Base-by-base conservation (phyloP, 129 eudicot genomes). In the Silybum marianum region DNA sequence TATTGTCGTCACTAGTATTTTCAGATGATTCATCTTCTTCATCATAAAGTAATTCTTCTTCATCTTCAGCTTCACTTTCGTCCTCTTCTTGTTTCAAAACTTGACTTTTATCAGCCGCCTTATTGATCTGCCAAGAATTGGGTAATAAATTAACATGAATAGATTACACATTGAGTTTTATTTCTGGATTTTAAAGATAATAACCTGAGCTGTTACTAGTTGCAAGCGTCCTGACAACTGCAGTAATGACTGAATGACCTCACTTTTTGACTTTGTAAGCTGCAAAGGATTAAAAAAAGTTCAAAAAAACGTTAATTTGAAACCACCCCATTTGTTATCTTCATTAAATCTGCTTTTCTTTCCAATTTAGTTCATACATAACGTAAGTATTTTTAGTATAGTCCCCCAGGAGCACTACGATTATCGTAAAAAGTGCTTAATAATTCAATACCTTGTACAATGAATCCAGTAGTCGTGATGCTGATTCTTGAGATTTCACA, bases 161-260 rank as follows among this genome's bases (percentile, higher is more conserved):
- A 48, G 13, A 72, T 44, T 26, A 63, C 7, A 23, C 44, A 16
- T 10, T 10, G 65, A 63, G 11, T 28, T 46, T 19, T 14, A 71
- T 44, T 6, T 71, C 48, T 36, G 39, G 19, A 42, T 14, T 16
- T 24, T 30, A 85, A 48, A 62, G 48, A 24, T 34, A 78, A 40
- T 71, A 83, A 94, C 97, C 96, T 90, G 97, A 40, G 97, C 92
- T n/a, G 87, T 85, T 39, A 94, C 82, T 34, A 94, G 96, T 86
- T 93, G 98, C 88, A 94, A 62, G 75, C 98, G 93, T 68, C 97
- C 98, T 21, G 90, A 86, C 80, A 94, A 82, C 84, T 92, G 96
- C 44, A 88, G 79, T 66, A 94, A 81, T 9, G 91, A 83, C 78
- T 86, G 86, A 39, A 72, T 75, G 34, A 88, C 87, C 32, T 60